A percentile compares a stretch with the other conserved stretches of the same genome.
Conservation (phyloP, 306 rosid genomes). For the Sesbania bispinosa region DNA sequence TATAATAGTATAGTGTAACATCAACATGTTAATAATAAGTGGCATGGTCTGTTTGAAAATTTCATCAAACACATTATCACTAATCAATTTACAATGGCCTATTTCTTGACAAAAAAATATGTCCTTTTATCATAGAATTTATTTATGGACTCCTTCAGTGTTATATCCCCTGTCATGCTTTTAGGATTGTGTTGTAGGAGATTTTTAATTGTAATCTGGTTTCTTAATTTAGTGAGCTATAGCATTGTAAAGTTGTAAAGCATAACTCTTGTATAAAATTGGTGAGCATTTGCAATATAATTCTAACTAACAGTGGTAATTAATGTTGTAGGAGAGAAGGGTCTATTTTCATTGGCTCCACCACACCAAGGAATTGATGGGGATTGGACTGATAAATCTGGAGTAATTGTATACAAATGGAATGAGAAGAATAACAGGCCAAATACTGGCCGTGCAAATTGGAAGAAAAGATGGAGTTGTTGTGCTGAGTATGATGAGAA, state of each 20-base stretch:
- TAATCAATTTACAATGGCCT: neutral
- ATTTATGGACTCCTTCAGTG: neutral
- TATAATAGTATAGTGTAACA: neutral
- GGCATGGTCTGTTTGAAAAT: neutral
- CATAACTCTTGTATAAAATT: too few species aligned
- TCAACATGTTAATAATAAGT: neutral
- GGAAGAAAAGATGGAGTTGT: conserved; percentile 82
- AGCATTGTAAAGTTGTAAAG: neutral
- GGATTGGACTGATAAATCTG: conserved; percentile 73
- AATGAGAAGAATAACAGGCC: conserved; percentile 63
- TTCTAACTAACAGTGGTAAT: neutral
- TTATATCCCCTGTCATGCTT: neutral
- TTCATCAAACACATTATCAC: neutral
- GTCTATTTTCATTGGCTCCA: conserved; percentile 59
- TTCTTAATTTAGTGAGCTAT: neutral
- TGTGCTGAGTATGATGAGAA: conserved; percentile 66
- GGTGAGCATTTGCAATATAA: neutral
- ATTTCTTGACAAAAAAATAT: neutral
- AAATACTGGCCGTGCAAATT: conserved; percentile 59
- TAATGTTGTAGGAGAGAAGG: conserved; percentile 55
- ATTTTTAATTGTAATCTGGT: neutral
- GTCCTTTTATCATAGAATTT: neutral
- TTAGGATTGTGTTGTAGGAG: neutral
- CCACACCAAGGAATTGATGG: conserved; percentile 94
- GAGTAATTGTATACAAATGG: conserved; percentile 79